Percentiles rank a stretch among this genome's conserved stretches.
These are phyloP conservation scores for Lathyrus oleraceus DNA, from an alignment of 306 rosid genomes.

Conservation along the genomic window DNA sequence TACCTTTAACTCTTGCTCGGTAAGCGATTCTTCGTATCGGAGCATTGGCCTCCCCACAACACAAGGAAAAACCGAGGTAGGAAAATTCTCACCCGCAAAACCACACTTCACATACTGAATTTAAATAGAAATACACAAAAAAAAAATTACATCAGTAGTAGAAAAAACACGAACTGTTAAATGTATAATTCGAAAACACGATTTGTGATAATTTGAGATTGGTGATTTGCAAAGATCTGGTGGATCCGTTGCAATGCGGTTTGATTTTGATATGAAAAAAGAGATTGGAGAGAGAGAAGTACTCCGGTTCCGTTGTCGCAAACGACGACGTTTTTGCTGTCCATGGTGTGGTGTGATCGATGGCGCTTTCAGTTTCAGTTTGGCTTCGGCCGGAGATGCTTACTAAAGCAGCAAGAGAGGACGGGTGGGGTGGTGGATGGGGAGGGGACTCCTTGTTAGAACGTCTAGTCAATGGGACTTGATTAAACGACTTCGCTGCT, in stretches of 20 bases:
- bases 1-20: conserved; percentile 87
- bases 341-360: conserved; percentile 49
- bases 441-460: not conserved
- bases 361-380: not conserved
- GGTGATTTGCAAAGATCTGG: conserved; percentile 15
- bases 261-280: conserved; percentile 9
- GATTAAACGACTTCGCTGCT: not conserved
- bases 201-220: not conserved
- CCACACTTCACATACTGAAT: conserved; percentile 97
- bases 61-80: conserved; percentile 93
- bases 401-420: not conserved
- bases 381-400: not conserved
- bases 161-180: not conserved
- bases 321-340: conserved; percentile 80
- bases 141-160: not conserved
- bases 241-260: conserved; percentile 20
- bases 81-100: conserved; percentile 95
- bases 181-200: not conserved
- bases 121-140: not conserved
- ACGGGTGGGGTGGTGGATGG: not conserved
- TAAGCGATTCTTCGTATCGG: conserved; percentile 93
- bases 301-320: conserved; percentile 99
- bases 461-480: not conserved
- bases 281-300: conserved; percentile 12
- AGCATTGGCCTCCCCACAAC: conserved; percentile 98